phyloP scores from a whole-genome alignment of 306 rosid genomes.

The Cyamopsis tetragonoloba region DNA sequence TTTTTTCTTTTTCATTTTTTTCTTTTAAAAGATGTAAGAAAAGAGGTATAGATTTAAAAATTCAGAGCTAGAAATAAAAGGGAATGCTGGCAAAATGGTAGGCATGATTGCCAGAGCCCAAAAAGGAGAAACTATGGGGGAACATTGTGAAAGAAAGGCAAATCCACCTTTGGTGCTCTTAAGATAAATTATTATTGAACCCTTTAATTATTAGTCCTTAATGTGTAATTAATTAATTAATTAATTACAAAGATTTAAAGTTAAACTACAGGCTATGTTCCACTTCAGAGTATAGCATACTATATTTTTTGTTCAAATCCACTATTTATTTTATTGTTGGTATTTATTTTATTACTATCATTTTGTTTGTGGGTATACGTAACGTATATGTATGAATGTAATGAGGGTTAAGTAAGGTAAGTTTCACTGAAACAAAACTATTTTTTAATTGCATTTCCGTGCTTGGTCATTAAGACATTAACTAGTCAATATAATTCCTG shows the following conservation, averaged over 20 bases:
- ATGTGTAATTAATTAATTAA: no score
- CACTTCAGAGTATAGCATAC: not conserved
- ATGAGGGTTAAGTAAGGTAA: not conserved
- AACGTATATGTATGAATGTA: not conserved
- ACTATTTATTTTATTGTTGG: slow-evolving; percentile 6
- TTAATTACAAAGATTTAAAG: not conserved
- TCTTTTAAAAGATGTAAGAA: slow-evolving; percentile 10
- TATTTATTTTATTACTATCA: no score
- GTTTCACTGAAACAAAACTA: slow-evolving; percentile 4
- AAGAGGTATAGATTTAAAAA: slow-evolving; percentile 10
- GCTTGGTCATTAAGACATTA: not conserved
- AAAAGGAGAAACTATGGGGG: slow-evolving; percentile 42
- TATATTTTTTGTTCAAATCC: not conserved
- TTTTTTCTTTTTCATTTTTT: slow-evolving; percentile 20
- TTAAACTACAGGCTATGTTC: not conserved
- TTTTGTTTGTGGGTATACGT: not conserved
- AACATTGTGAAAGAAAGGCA: slow-evolving; percentile 32
- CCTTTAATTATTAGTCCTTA: not conserved
- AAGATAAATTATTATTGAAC: not conserved
- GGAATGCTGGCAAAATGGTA: slow-evolving; percentile 33
- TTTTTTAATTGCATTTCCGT: not conserved
- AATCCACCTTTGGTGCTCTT: slow-evolving; percentile 21
- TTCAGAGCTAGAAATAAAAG: slow-evolving; percentile 31
- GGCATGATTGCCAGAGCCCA: slow-evolving; percentile 51
- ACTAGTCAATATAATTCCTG: not conserved